These are phyloP conservation scores for Alternaria longipes DNA, from an alignment of 2,329 filamentous ascomycete species.

Conservation along the genomic window DNA sequence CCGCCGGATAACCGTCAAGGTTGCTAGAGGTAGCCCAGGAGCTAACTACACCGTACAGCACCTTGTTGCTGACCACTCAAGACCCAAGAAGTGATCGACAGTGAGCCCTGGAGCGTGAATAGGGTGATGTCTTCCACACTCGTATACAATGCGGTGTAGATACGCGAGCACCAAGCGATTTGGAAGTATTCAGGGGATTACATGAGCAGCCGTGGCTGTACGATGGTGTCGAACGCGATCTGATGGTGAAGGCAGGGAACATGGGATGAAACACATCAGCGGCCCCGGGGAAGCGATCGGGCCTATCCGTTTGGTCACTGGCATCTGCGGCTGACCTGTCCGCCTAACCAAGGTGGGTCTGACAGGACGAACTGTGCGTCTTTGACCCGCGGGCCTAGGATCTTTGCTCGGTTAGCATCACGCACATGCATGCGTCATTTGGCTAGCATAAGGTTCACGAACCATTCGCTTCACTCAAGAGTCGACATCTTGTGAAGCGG, in stretches of 20 bases:
- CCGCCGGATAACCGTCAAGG: background rate
- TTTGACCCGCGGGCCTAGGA: constrained; percentile 13
- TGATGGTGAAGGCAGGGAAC: constrained; percentile 18
- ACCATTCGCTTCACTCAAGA: constrained; percentile 5
- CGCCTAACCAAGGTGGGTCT: constrained; percentile 16
- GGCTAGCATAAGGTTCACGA: constrained; percentile 14
- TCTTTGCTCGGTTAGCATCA: constrained; percentile 1
- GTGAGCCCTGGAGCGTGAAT: background rate
- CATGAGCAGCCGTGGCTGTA: constrained; percentile 10
- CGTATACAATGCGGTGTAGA: constrained; percentile 11
- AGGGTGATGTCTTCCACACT: background rate
- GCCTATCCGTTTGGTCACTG: constrained; percentile 21
- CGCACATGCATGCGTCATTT: constrained; percentile 8
- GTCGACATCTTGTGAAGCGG: background rate
- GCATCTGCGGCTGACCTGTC: constrained; percentile 6
- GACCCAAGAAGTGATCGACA: constrained; percentile 9
- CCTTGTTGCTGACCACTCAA: background rate
- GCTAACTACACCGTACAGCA: background rate
- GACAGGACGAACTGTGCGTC: constrained; percentile 20
- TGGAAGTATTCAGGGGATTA: constrained; percentile 4
- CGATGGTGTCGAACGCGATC: constrained; percentile 17
- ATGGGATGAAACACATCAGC: constrained; percentile 20
- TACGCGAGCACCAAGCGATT: background rate
- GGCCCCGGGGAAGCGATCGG: constrained; percentile 16
- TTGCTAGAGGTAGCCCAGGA: background rate